Percentiles rank a stretch among this genome's conserved stretches.
Conservation (phyloP, 306 rosid genomes). For the Astragalus membranaceus region DNA sequence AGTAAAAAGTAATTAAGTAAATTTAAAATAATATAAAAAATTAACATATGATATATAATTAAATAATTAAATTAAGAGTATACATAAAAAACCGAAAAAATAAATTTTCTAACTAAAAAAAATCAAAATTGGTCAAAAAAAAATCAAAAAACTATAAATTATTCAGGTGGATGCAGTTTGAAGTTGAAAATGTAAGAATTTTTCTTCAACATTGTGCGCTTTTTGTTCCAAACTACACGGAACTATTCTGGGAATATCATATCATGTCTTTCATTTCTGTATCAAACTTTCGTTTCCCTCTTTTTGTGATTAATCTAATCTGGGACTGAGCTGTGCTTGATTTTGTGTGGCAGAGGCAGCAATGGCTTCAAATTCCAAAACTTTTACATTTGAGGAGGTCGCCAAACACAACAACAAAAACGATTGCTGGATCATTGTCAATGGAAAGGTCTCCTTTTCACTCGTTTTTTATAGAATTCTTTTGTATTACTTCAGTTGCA, state of each 20-base stretch:
- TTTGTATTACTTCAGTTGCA: neutral
- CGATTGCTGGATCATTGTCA: constrained; percentile 74
- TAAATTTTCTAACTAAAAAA: too few relatives aligned
- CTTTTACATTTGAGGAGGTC: constrained; percentile 57
- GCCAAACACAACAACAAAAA: constrained; percentile 61
- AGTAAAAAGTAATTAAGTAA: too few relatives aligned
- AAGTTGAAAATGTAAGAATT: neutral
- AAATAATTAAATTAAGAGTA: too few relatives aligned
- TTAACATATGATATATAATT: too few relatives aligned
- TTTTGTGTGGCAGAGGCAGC: constrained; percentile 15
- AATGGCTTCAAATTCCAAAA: constrained; percentile 57
- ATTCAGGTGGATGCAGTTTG: too few relatives aligned
- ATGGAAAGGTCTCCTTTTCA: constrained; percentile 52
- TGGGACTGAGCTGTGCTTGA: neutral
- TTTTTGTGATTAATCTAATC: neutral
- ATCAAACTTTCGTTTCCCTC: neutral
- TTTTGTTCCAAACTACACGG: neutral
- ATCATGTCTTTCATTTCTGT: neutral
- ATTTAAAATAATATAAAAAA: too few relatives aligned
- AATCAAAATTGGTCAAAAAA: too few relatives aligned
- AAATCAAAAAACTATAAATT: too few relatives aligned
- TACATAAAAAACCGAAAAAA: too few relatives aligned
- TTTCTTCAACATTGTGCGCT: neutral
- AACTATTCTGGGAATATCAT: neutral
- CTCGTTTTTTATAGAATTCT: neutral